These are phyloP conservation scores for Nelumbo lutea DNA, from an alignment of 164 flowering plant species.

Conservation along the genomic window DNA sequence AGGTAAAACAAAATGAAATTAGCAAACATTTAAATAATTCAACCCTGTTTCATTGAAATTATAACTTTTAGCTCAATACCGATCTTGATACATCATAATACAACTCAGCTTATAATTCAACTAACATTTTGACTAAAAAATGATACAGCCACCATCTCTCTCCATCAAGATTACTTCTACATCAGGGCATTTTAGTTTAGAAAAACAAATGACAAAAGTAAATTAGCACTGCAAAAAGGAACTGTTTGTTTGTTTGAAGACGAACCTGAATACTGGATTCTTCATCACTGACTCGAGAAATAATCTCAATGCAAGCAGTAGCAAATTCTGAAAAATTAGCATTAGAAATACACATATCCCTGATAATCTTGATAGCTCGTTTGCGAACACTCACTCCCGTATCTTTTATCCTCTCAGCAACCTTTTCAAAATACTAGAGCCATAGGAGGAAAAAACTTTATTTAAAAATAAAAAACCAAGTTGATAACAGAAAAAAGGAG, in stretches of 20 bases:
- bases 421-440: slow-evolving; percentile 89
- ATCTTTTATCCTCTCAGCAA: slow-evolving; percentile 92
- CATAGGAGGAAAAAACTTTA: slow-evolving; percentile 1
- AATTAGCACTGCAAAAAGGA: background rate
- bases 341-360: slow-evolving; percentile 94
- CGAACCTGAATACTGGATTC: slow-evolving; percentile 94
- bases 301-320: slow-evolving; percentile 81
- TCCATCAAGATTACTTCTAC: background rate
- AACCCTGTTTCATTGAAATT: no score
- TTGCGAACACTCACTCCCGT: slow-evolving; percentile 99
- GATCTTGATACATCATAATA: no score
- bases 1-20: no score
- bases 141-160: no score
- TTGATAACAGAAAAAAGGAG: background rate
- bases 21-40: no score
- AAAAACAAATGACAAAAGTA: background rate
- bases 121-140: no score
- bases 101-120: no score
- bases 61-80: no score
- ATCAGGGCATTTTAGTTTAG: background rate
- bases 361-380: slow-evolving; percentile 87
- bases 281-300: slow-evolving; percentile 91
- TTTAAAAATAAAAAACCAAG: background rate
- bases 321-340: slow-evolving; percentile 62
- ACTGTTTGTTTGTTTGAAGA: background rate